Evolutionary conservation across 441 rosid species (phyloP).

Genomic region (Omphalea diandra): DNA sequence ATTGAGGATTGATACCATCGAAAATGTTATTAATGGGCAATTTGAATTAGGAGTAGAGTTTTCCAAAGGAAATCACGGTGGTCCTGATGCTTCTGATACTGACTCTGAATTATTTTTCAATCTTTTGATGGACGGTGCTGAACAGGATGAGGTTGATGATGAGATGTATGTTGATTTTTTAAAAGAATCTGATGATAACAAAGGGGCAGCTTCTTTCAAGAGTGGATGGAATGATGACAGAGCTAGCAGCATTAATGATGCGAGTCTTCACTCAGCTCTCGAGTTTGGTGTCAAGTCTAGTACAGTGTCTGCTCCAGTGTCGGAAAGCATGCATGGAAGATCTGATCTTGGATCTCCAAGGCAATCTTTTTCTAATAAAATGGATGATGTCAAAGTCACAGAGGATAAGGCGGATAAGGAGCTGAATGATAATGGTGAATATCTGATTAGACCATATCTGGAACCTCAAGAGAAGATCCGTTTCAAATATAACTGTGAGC

Average conservation of each 20-base stretch:
- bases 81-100: slow-evolving; percentile 57
- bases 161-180: slow-evolving; percentile 63
- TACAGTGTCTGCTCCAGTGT: slow-evolving; percentile 63
- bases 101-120: slow-evolving; percentile 63
- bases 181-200: slow-evolving; percentile 48
- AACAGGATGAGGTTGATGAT: slow-evolving; percentile 37
- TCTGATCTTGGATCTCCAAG: slow-evolving; percentile 87
- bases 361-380: slow-evolving; percentile 67
- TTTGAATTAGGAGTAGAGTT: slow-evolving; percentile 72
- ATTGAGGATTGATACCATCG: slow-evolving; percentile 81
- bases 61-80: slow-evolving; percentile 54
- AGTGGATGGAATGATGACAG: slow-evolving; percentile 89
- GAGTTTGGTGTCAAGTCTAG: slow-evolving; percentile 93
- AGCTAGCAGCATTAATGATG: slow-evolving; percentile 81
- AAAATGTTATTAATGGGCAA: slow-evolving; percentile 77
- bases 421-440: slow-evolving; percentile 93
- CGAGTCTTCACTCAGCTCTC: slow-evolving; percentile 96
- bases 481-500: slow-evolving; percentile 92
- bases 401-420: slow-evolving; percentile 93
- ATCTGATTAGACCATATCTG: slow-evolving; percentile 95
- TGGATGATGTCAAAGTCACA: slow-evolving; percentile 54
- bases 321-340: slow-evolving; percentile 73
- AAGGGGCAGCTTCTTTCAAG: slow-evolving; percentile 51
- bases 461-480: slow-evolving; percentile 96
- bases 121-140: slow-evolving; percentile 46